Conservation (phyloP, 441 rosid genomes). For the Erodium chrysanthum region DNA sequence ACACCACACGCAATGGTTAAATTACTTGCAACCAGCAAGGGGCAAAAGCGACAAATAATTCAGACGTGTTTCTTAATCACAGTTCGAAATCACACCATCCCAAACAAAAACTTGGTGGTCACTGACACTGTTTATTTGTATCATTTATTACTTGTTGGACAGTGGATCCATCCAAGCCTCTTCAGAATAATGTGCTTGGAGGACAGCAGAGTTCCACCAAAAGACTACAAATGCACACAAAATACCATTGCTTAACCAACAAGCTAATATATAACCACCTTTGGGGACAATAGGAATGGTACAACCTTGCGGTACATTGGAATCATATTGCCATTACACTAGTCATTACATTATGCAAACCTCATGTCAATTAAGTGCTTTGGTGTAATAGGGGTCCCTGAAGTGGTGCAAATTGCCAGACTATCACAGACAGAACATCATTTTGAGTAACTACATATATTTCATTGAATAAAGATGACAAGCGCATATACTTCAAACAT, state of each 20-base stretch:
- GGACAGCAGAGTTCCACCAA: background rate
- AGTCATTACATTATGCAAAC: no score
- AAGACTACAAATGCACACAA: background rate
- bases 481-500: background rate
- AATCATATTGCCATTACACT: background rate
- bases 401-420: background rate
- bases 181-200: background rate
- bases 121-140: background rate
- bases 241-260: background rate
- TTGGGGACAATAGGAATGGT: background rate
- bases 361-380: no score
- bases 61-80: background rate
- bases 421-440: background rate
- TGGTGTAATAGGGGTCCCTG: background rate
- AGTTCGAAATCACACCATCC: background rate
- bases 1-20: conserved; percentile 15
- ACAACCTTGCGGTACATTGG: background rate
- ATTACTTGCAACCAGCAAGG: conserved; percentile 16
- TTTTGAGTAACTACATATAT: background rate
- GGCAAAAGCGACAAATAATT: background rate
- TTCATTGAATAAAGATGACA: background rate
- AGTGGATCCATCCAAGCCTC: background rate
- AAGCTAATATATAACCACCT: no score
- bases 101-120: background rate
- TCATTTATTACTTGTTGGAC: background rate